Evolutionary conservation across 1,284 basidiomycete species (phyloP).

Genomic region (Kalmanozyma brasiliensis): DNA sequence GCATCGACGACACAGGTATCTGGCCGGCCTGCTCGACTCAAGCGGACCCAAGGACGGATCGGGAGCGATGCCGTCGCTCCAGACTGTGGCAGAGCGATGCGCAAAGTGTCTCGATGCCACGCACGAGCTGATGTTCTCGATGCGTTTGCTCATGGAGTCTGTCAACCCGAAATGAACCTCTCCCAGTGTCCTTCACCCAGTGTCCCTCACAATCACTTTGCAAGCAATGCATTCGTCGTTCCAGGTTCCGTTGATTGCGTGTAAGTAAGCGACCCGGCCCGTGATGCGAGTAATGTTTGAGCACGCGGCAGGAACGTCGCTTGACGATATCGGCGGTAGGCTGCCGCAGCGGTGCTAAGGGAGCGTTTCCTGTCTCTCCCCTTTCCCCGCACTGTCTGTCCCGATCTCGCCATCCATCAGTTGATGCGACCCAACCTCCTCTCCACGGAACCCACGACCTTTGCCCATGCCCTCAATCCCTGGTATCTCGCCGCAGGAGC

Average conservation of each 20-base stretch:
- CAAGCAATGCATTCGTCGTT: too few relatives aligned
- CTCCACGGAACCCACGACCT: constrained; percentile 24
- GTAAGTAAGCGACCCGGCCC: background rate
- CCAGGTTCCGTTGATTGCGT: too few relatives aligned
- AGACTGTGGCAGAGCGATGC: constrained; percentile 15
- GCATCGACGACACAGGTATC: background rate
- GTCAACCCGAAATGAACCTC: too few relatives aligned
- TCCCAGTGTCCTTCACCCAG: too few relatives aligned
- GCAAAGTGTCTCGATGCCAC: constrained; percentile 7
- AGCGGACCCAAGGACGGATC: constrained; percentile 1
- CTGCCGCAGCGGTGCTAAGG: constrained; percentile 4
- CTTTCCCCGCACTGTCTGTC: background rate
- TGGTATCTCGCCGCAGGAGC: constrained; percentile 47
- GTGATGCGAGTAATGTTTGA: background rate
- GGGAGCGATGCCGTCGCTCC: constrained; percentile 11
- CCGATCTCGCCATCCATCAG: background rate
- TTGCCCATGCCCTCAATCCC: constrained; percentile 36
- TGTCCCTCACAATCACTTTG: too few relatives aligned
- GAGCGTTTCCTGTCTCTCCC: too few relatives aligned
- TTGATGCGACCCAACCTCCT: constrained; percentile 18
- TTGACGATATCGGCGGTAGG: constrained; percentile 2
- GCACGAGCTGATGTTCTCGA: constrained; percentile 11
- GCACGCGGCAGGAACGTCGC: background rate
- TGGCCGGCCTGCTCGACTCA: background rate
- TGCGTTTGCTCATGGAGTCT: constrained; percentile 6